Evolutionary conservation across 257 asterid species (phyloP).

Genomic region (Penstemon eatonii): DNA sequence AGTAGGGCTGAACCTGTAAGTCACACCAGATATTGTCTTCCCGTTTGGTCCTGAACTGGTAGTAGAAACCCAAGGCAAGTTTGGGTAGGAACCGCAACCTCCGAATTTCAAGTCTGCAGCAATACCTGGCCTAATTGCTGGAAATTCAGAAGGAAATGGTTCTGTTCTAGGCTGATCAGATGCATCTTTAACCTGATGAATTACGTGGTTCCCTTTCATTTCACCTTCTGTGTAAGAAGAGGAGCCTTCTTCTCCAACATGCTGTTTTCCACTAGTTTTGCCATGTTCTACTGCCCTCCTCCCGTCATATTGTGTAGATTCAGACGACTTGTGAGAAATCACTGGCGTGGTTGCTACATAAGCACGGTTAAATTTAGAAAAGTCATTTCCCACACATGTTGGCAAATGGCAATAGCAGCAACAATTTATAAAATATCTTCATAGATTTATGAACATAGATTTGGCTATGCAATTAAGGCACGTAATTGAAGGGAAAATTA

Average conservation of each 20-base stretch:
- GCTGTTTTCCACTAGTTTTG: conserved; percentile 57
- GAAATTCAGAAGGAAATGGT: conserved; percentile 59
- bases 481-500: not conserved
- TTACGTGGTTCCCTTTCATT: conserved; percentile 40
- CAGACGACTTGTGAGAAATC: conserved; percentile 50
- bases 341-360: conserved; percentile 34
- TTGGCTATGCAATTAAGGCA: not conserved
- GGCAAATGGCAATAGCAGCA: conserved; percentile 4
- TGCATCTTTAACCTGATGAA: conserved; percentile 45
- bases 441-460: not conserved
- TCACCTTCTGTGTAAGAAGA: conserved; percentile 53
- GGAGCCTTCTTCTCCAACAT: conserved; percentile 56
- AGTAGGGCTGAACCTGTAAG: conserved; percentile 77
- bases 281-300: conserved; percentile 58
- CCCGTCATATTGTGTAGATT: conserved; percentile 56
- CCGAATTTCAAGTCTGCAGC: conserved; percentile 87
- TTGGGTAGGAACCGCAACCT: conserved; percentile 81
- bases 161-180: conserved; percentile 58
- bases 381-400: conserved; percentile 16
- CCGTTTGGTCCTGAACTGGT: conserved; percentile 79
- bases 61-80: conserved; percentile 95
- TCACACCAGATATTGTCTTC: conserved; percentile 89
- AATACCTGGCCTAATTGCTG: conserved; percentile 83
- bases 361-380: conserved; percentile 23
- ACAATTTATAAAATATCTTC: not conserved